These are phyloP conservation scores for Parietichytrium sp. DNA, from an alignment of 108 stramenopile species.

Conservation along the genomic window DNA sequence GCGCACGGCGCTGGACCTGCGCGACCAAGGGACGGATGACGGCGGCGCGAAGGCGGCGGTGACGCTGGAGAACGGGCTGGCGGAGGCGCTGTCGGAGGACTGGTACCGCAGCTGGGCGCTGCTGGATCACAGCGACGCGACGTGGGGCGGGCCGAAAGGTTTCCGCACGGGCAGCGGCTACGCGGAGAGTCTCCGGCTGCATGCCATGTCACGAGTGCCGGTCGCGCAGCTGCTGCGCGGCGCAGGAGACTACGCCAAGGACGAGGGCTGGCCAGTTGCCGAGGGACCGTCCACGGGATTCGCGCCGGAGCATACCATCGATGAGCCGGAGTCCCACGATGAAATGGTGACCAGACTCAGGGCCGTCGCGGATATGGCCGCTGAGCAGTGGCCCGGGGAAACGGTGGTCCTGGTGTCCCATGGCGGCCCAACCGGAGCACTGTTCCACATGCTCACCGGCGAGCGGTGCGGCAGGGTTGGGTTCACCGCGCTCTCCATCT, in stretches of 20 bases:
- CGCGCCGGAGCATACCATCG: background rate
- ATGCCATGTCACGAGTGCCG: background rate
- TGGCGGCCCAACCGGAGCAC: background rate
- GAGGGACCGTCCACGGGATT: background rate
- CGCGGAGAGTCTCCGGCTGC: background rate
- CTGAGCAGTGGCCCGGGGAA: background rate
- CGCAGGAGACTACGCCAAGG: background rate
- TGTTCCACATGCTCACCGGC: constrained; percentile 21
- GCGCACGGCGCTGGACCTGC: background rate
- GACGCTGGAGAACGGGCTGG: background rate
- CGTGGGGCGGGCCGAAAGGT: constrained; percentile 10
- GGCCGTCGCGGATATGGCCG: background rate
- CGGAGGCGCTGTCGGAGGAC: background rate
- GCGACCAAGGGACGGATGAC: background rate
- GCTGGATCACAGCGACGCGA: background rate
- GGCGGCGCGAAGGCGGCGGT: background rate
- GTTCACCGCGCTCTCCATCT: constrained; percentile 7
- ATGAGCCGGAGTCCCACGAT: background rate
- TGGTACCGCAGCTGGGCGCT: constrained; percentile 22
- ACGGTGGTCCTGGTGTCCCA: background rate
- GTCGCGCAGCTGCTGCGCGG: background rate
- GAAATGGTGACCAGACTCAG: background rate
- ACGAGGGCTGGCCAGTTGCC: background rate
- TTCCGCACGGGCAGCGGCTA: constrained; percentile 12
- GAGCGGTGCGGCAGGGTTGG: background rate